A percentile compares a stretch with the other conserved stretches of the same genome.
These are phyloP conservation scores for Capniomyces stellatus DNA, from an alignment of 371 early-diverging fungal genomes.

Conservation along the genomic window DNA sequence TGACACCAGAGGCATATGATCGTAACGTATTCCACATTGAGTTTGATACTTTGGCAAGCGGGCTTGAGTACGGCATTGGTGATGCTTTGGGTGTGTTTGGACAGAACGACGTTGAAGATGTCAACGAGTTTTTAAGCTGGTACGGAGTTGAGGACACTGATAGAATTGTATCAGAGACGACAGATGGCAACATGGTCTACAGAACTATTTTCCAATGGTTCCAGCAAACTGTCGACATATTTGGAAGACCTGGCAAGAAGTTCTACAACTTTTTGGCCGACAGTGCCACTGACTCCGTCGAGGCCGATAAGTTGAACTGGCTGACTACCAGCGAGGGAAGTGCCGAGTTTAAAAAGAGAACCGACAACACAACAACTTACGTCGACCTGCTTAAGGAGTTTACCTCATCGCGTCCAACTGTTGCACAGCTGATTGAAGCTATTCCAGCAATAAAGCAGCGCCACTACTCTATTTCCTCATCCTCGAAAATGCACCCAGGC, in stretches of 20 bases:
- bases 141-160: slow-evolving; percentile 46
- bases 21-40: slow-evolving; percentile 92
- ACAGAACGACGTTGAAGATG: slow-evolving; percentile 59
- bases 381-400: slow-evolving; percentile 75
- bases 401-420: slow-evolving; percentile 55
- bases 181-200: slow-evolving; percentile 31
- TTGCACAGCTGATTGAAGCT: slow-evolving; percentile 44
- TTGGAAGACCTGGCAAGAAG: slow-evolving; percentile 83
- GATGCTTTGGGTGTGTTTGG: slow-evolving; percentile 88
- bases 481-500: slow-evolving; percentile 66
- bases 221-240: slow-evolving; percentile 66
- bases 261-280: slow-evolving; percentile 66
- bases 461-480: slow-evolving; percentile 88
- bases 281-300: slow-evolving; percentile 46
- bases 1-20: slow-evolving; percentile 72
- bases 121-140: slow-evolving; percentile 44
- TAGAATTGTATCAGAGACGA: slow-evolving; percentile 31
- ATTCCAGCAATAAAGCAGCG: slow-evolving; percentile 80
- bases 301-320: slow-evolving; percentile 50
- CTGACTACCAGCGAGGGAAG: slow-evolving; percentile 57
- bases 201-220: slow-evolving; percentile 63
- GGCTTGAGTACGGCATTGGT: slow-evolving; percentile 71
- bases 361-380: slow-evolving; percentile 64
- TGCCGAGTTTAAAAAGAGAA: slow-evolving; percentile 59
- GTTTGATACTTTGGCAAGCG: slow-evolving; percentile 61